Evolutionary conservation across 306 rosid species (phyloP).

Genomic region (Prunus mongolica): DNA sequence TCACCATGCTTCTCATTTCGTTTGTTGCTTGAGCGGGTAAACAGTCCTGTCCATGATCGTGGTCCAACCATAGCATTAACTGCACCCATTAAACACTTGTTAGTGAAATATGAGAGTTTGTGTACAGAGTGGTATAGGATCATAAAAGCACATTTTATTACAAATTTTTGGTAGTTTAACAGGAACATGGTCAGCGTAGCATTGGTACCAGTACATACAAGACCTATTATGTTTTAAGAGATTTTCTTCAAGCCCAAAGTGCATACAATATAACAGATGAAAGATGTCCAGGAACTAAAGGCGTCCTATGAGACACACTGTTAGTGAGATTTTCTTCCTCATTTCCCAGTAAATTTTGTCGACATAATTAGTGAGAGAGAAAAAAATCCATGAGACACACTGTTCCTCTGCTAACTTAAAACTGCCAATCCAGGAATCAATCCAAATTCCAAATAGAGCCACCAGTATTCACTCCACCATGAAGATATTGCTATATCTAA

Average conservation of each 20-base stretch:
- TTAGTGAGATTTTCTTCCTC: neutral
- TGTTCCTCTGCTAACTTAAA: neutral
- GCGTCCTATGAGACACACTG: neutral
- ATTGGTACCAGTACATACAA: neutral
- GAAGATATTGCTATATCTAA: neutral
- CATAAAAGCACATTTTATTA: neutral
- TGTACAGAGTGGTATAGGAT: neutral
- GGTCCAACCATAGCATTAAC: constrained; percentile 98
- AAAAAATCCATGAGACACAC: neutral
- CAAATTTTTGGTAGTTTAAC: neutral
- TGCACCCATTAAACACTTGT: constrained; percentile 41
- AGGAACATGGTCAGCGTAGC: constrained; percentile 1
- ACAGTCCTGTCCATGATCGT: constrained; percentile 88
- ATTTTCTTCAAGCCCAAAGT: neutral
- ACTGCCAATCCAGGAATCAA: neutral
- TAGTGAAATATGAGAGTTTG: constrained; percentile 19
- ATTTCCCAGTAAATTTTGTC: neutral
- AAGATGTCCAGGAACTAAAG: neutral
- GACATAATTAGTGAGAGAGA: neutral
- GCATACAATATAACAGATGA: neutral
- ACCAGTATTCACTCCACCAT: neutral
- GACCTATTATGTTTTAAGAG: neutral
- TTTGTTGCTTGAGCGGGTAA: constrained; percentile 48
- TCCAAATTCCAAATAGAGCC: neutral
- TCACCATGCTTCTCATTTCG: constrained; percentile 47